These are phyloP conservation scores for Colletotrichum camelliae DNA, from an alignment of 2,329 filamentous ascomycete species.

Conservation along the genomic window DNA sequence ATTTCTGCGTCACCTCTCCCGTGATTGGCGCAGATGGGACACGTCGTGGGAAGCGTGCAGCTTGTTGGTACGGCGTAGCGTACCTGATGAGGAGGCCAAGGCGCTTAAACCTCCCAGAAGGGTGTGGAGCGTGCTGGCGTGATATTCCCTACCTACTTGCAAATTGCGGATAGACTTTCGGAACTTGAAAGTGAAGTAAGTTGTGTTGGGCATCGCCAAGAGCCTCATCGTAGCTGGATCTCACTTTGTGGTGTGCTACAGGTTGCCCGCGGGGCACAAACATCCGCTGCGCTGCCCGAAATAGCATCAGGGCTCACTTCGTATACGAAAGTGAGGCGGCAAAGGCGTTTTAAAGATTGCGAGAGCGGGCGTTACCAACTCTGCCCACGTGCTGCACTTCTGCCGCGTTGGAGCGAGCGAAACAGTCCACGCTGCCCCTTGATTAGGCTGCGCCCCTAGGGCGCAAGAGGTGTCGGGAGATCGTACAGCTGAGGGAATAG, in stretches of 20 bases:
- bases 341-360: background rate
- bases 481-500: background rate
- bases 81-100: background rate
- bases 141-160: background rate
- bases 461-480: background rate
- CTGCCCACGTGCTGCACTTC: background rate
- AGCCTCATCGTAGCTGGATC: background rate
- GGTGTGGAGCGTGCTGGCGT: background rate
- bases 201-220: slow-evolving; percentile 5
- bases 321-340: background rate
- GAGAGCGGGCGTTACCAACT: background rate
- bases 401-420: background rate
- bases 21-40: background rate
- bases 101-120: background rate
- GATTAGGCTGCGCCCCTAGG: background rate
- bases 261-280: background rate
- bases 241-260: background rate
- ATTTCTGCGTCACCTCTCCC: slow-evolving; percentile 10
- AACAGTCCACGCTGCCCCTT: background rate
- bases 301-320: background rate
- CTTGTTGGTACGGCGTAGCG: background rate
- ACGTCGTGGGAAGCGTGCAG: background rate
- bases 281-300: background rate
- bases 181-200: background rate
- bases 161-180: background rate